These are phyloP conservation scores for Pythium folliculosum DNA, from an alignment of 352 stramenopile species.

Conservation along the genomic window DNA sequence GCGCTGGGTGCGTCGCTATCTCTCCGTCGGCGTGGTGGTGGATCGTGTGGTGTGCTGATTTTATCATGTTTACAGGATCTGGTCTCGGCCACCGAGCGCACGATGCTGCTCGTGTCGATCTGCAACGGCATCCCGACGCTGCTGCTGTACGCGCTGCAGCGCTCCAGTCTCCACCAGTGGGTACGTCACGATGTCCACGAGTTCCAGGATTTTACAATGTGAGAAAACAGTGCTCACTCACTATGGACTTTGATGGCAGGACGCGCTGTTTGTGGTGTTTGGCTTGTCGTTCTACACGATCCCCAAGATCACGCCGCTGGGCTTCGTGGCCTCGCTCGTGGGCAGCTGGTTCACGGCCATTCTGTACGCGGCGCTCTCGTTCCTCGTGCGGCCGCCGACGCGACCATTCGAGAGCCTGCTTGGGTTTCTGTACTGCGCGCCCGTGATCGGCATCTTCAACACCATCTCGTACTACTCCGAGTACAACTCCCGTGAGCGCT, in stretches of 20 bases:
- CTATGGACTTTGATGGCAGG: no score
- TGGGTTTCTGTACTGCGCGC: slow-evolving; percentile 67
- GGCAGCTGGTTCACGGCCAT: slow-evolving; percentile 68
- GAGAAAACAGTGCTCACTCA: neutral
- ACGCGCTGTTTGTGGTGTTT: slow-evolving; percentile 83
- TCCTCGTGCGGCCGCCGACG: slow-evolving; percentile 52
- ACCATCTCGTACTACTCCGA: slow-evolving; percentile 87
- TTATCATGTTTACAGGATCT: slow-evolving; percentile 43
- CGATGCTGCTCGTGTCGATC: slow-evolving; percentile 74
- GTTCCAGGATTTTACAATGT: neutral
- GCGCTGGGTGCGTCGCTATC: slow-evolving; percentile 43
- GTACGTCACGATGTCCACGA: slow-evolving; percentile 31
- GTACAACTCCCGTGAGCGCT: slow-evolving; percentile 81
- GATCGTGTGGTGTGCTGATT: neutral
- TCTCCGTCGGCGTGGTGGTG: neutral
- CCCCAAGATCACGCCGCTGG: slow-evolving; percentile 79
- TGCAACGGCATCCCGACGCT: slow-evolving; percentile 72
- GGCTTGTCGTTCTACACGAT: slow-evolving; percentile 86
- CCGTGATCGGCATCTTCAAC: slow-evolving; percentile 83
- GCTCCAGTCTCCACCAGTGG: slow-evolving; percentile 78
- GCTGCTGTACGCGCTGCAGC: slow-evolving; percentile 68
- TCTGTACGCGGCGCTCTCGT: slow-evolving; percentile 55
- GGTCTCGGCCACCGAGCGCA: slow-evolving; percentile 58
- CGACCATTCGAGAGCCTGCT: slow-evolving; percentile 53
- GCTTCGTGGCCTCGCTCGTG: slow-evolving; percentile 72